A percentile compares a stretch with the other conserved stretches of the same genome.
Evolutionary conservation across 306 rosid species (phyloP).

Genomic region (Heteromeles arbutifolia): DNA sequence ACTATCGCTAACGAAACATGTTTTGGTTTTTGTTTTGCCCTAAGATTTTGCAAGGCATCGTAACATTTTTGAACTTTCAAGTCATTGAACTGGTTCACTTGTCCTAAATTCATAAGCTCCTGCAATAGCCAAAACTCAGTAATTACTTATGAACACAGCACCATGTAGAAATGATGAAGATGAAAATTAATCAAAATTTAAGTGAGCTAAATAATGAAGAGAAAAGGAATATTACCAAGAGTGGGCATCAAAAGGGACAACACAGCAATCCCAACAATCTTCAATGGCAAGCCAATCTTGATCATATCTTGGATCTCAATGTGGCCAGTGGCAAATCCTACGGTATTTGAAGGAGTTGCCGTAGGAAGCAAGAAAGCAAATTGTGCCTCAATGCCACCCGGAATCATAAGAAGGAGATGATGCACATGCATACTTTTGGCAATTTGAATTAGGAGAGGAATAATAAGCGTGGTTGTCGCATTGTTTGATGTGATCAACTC

Average conservation of each 20-base stretch:
- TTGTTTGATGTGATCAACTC: slow-evolving; percentile 73
- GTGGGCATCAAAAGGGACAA: slow-evolving; percentile 73
- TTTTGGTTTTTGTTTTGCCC: too few relatives aligned
- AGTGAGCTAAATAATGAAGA: neutral
- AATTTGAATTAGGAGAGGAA: slow-evolving; percentile 62
- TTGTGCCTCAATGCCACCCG: slow-evolving; percentile 75
- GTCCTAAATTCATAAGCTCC: slow-evolving; percentile 63
- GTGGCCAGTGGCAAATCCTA: slow-evolving; percentile 73
- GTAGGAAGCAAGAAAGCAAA: slow-evolving; percentile 79
- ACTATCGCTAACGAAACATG: too few relatives aligned
- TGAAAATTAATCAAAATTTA: too few relatives aligned
- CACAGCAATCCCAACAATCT: slow-evolving; percentile 51
- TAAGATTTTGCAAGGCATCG: too few relatives aligned
- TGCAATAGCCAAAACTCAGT: slow-evolving; percentile 10
- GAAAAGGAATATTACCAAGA: slow-evolving; percentile 37
- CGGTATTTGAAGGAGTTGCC: slow-evolving; percentile 73
- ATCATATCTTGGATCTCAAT: slow-evolving; percentile 61
- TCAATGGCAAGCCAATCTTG: slow-evolving; percentile 69
- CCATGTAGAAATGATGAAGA: too few relatives aligned
- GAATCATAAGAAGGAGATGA: slow-evolving; percentile 72
- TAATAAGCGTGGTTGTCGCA: slow-evolving; percentile 70
- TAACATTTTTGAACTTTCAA: neutral
- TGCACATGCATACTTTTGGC: slow-evolving; percentile 58
- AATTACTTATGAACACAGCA: too few relatives aligned
- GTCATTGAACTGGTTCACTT: neutral